phyloP scores from a whole-genome alignment of 345 rosid genomes.

The Euphorbia tirucalli region DNA sequence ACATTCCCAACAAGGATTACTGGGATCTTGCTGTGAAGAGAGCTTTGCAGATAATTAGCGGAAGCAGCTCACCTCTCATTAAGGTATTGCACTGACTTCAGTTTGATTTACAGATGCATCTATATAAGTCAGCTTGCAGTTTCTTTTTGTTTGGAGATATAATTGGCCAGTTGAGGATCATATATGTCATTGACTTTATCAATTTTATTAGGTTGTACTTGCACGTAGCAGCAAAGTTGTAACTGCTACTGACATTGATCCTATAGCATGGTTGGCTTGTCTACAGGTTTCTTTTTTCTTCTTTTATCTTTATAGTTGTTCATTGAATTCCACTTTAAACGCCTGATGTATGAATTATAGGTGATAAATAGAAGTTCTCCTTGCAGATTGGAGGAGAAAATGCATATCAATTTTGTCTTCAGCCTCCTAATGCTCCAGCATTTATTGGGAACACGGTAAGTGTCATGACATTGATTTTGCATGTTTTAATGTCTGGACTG shows the following conservation, averaged over 20 bases:
- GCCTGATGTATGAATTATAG: not conserved
- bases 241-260: slow-evolving; percentile 65
- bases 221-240: slow-evolving; percentile 78
- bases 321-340: not conserved
- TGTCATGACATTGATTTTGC: no score
- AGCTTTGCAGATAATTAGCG: slow-evolving; percentile 61
- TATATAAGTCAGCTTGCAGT: no score
- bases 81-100: slow-evolving; percentile 43
- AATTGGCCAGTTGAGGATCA: no score
- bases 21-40: slow-evolving; percentile 64
- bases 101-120: not conserved
- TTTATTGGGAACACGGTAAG: slow-evolving; percentile 92
- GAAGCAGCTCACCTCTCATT: slow-evolving; percentile 46
- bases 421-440: slow-evolving; percentile 85
- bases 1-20: slow-evolving; percentile 48
- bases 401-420: slow-evolving; percentile 87
- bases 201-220: slow-evolving; percentile 66
- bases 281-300: slow-evolving; percentile 54
- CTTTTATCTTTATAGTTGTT: slow-evolving; percentile 11
- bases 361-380: not conserved
- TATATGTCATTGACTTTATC: no score
- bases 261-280: slow-evolving; percentile 74
- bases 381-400: slow-evolving; percentile 74
- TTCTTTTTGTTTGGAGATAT: no score
- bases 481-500: slow-evolving; percentile 5